Evolutionary conservation across 2,329 filamentous ascomycete genomes (phyloP), one percentile per base, ranked within the genome.

Genomic region (Calonectria pauciramosa): DNA sequence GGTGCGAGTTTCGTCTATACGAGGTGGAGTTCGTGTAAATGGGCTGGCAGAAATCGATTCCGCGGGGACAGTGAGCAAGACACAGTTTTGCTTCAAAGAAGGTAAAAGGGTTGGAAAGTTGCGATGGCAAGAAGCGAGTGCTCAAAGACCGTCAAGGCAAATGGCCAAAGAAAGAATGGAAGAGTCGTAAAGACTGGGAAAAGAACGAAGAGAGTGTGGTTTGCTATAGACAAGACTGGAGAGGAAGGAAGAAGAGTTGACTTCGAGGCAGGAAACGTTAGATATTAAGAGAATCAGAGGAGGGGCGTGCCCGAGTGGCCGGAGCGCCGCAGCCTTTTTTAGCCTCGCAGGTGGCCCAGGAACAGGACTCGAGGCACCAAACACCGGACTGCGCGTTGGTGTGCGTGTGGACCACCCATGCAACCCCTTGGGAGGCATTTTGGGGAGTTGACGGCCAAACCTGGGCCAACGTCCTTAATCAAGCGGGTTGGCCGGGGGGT

Each of bases 41-140:
- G 73, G 66, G 66, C 2, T 73, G 73, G 82, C 73, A 82, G 84
- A 83, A 82, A 71, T 84, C 83, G 73, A 84, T 84, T 84, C 80
- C 76, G 80, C 82, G 74, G 78, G 41, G 38, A 18, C 51, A 78
- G 75, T 60, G 68, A 78, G 78, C 78, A 81, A 83, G 74, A 84
- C 81, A 76, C 80, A 83, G 82, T 83, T 79, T 81, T 80, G 76
- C 80, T 81, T 81, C 79, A 76, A 80, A 79, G 75, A 80, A 81
- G 76, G 78, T 75, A 78, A 71, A 51, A 71, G 72, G 75, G 75
- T 75, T 73, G 78, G 68, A 71, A 66, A 54, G 23, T 30, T 30
- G 56, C 68, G 75, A 72, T 72, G 68, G 75, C 73, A 79, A 76
- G 68, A 73, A 66, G 71, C 73, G 72, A 75, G 75, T 73, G 76